Conservation (phyloP, 495 filamentous ascomycete species). For the Annulohypoxylon bovei region DNA sequence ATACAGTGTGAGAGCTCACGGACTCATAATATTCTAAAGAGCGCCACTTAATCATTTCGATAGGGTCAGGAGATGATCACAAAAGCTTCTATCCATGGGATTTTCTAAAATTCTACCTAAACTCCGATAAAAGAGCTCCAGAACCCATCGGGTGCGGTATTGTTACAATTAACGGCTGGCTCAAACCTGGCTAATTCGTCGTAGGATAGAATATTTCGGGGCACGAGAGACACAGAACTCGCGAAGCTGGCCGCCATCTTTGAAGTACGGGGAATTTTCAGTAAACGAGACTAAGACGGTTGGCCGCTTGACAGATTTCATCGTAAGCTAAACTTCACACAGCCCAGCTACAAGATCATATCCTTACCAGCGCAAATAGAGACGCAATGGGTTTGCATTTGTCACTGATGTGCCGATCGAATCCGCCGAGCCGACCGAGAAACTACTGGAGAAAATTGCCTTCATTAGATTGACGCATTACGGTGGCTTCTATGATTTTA, state of each 20-base stretch:
- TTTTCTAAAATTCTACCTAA: constrained; percentile 61
- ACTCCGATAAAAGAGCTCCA: constrained; percentile 41
- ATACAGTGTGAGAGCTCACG: constrained; percentile 53
- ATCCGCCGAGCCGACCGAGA: constrained; percentile 72
- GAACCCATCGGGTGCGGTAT: constrained; percentile 42
- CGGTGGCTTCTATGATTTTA: constrained; percentile 96
- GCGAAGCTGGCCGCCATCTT: constrained; percentile 26
- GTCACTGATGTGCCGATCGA: constrained; percentile 70
- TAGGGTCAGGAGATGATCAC: constrained; percentile 68
- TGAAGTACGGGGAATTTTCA: constrained; percentile 57
- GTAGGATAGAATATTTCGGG: constrained; percentile 38
- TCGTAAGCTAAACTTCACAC: constrained; percentile 32
- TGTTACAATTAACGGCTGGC: background rate
- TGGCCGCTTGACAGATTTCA: constrained; percentile 58
- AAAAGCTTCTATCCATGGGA: constrained; percentile 62
- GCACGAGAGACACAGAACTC: constrained; percentile 24
- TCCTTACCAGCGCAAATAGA: constrained; percentile 45
- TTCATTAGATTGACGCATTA: constrained; percentile 91
- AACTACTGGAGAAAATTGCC: constrained; percentile 78
- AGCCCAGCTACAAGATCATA: background rate
- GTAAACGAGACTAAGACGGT: constrained; percentile 68
- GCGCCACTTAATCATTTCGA: constrained; percentile 18
- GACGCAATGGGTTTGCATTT: constrained; percentile 73
- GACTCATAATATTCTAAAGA: background rate
- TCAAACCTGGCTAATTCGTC: background rate